Evolutionary conservation across 371 early-diverging fungal genomes (phyloP).

Genomic region (Agmasoma carcini): DNA sequence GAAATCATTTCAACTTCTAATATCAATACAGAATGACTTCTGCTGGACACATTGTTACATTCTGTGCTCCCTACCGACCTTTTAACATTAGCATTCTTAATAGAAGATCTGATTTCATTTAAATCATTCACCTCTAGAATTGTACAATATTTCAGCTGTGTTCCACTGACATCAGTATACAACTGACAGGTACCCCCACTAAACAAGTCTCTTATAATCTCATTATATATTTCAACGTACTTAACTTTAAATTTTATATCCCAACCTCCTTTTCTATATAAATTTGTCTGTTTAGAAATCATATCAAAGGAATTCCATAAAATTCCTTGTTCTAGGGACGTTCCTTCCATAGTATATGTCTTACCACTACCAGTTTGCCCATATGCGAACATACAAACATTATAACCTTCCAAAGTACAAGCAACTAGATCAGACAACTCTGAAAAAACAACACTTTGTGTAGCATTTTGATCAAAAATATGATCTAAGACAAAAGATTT

Average conservation of each 20-base stretch:
- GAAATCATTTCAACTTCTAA: slow-evolving; percentile 55
- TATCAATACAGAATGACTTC: slow-evolving; percentile 65
- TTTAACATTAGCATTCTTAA: slow-evolving; percentile 63
- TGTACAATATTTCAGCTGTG: background rate
- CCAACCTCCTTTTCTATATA: slow-evolving; percentile 66
- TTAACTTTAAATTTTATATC: slow-evolving; percentile 65
- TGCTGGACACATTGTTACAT: slow-evolving; percentile 75
- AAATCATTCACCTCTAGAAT: slow-evolving; percentile 55
- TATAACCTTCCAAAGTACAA: slow-evolving; percentile 83
- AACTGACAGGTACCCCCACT: slow-evolving; percentile 62
- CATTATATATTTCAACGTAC: slow-evolving; percentile 87
- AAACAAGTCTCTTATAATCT: slow-evolving; percentile 70
- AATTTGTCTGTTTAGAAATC: slow-evolving; percentile 68
- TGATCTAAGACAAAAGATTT: slow-evolving; percentile 69
- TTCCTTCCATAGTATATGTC: slow-evolving; percentile 62
- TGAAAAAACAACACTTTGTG: slow-evolving; percentile 70
- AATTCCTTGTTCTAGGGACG: slow-evolving; percentile 57
- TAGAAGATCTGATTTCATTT: slow-evolving; percentile 58
- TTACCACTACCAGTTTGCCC: slow-evolving; percentile 98
- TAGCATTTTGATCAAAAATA: slow-evolving; percentile 61
- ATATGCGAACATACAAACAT: slow-evolving; percentile 94
- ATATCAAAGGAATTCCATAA: slow-evolving; percentile 63
- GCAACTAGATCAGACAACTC: slow-evolving; percentile 83
- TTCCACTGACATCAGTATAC: slow-evolving; percentile 63
- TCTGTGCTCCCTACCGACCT: slow-evolving; percentile 75